phyloP scores from a whole-genome alignment of 169 alveolate genomes.

The Toxoplasma gondii region DNA sequence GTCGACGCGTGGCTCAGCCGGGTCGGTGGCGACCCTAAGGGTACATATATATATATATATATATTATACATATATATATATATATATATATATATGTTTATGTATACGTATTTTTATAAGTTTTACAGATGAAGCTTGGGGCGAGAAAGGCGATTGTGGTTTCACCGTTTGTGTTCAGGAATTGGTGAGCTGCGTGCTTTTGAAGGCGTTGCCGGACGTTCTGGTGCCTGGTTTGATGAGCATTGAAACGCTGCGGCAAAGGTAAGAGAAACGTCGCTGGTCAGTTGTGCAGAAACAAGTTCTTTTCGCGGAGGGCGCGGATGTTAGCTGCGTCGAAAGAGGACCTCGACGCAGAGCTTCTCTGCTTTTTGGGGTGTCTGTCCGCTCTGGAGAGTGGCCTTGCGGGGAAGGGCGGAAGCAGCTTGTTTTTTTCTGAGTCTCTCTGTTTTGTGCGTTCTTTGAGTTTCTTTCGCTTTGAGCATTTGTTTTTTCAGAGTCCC shows the following conservation, averaged over 20 bases:
- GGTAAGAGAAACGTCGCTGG: background rate
- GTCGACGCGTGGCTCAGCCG: no score
- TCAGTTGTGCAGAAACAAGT: background rate
- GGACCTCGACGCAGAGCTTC: no score
- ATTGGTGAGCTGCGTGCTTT: constrained; percentile 19
- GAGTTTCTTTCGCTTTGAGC: background rate
- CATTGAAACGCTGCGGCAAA: constrained; percentile 1
- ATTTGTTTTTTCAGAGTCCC: constrained; percentile 72
- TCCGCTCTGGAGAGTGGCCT: no score
- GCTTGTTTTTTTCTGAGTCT: no score
- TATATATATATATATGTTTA: background rate
- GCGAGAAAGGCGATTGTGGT: no score
- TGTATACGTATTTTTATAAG: background rate
- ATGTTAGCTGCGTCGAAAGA: no score
- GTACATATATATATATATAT: background rate
- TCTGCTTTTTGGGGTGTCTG: no score
- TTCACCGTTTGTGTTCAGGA: constrained; percentile 2
- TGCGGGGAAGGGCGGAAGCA: no score
- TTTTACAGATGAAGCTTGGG: no score
- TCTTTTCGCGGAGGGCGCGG: no score
- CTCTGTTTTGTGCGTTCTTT: no score
- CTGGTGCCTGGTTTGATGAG: constrained; percentile 39
- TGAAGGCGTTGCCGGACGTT: constrained; percentile 31
- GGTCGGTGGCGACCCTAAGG: no score
- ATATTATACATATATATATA: background rate